phyloP scores from a whole-genome alignment of 257 asterid genomes.

The Nemophila menziesii region DNA sequence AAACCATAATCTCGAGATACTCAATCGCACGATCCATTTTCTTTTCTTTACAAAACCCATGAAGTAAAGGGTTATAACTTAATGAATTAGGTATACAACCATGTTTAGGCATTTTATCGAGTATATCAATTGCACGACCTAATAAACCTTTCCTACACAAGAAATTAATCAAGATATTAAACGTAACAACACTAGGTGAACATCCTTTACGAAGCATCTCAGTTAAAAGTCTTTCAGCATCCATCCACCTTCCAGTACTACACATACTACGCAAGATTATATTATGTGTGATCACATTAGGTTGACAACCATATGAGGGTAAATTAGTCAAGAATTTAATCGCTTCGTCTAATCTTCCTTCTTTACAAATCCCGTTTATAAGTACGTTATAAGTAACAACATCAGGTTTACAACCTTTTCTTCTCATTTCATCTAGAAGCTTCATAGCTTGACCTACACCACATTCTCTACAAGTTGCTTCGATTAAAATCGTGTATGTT shows the following conservation, averaged over 20 bases:
- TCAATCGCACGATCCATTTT: constrained; percentile 78
- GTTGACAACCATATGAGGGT: constrained; percentile 64
- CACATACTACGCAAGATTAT: constrained; percentile 79
- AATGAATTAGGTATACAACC: constrained; percentile 73
- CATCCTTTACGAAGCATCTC: constrained; percentile 74
- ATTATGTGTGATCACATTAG: constrained; percentile 71
- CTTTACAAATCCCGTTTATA: constrained; percentile 69
- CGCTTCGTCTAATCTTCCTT: constrained; percentile 72
- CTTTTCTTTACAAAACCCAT: constrained; percentile 79
- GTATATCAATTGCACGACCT: constrained; percentile 60
- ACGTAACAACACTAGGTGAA: constrained; percentile 79
- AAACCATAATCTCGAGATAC: constrained; percentile 72
- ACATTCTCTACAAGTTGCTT: constrained; percentile 60
- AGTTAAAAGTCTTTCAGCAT: constrained; percentile 60
- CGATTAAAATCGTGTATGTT: constrained; percentile 72
- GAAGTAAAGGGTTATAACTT: constrained; percentile 79
- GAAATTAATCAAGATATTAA: constrained; percentile 70
- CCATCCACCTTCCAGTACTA: constrained; percentile 80
- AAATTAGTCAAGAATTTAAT: constrained; percentile 52
- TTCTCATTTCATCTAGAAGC: constrained; percentile 74
- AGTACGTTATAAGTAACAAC: constrained; percentile 82
- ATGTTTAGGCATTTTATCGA: constrained; percentile 67
- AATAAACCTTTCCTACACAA: constrained; percentile 56
- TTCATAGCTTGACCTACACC: constrained; percentile 70
- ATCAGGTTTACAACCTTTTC: constrained; percentile 65